Evolutionary conservation across 768 basidiomycete genomes (phyloP).

Genomic region (Amanita phalloides): DNA sequence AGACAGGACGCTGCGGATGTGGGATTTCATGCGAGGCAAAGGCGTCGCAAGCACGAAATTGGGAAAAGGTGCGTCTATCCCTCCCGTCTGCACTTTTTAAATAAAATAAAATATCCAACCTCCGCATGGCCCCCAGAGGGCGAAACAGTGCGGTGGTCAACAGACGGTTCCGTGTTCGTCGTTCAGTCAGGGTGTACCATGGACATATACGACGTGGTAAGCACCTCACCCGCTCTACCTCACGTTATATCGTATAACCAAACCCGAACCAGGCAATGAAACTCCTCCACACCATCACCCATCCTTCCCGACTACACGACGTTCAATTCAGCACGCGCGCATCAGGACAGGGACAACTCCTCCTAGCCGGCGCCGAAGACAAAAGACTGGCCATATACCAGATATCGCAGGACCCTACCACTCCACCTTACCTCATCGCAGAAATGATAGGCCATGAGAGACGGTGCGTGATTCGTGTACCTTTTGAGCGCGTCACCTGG

Average conservation of each 20-base stretch:
- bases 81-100: too few relatives aligned
- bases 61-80: constrained; percentile 55
- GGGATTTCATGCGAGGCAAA: constrained; percentile 96
- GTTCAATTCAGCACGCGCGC: constrained; percentile 62
- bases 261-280: constrained; percentile 55
- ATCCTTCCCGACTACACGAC: constrained; percentile 80
- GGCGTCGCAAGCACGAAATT: constrained; percentile 84
- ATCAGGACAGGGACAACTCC: constrained; percentile 35
- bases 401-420: constrained; percentile 32
- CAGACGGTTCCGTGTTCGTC: constrained; percentile 64
- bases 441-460: constrained; percentile 75
- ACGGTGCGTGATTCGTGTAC: constrained; percentile 36
- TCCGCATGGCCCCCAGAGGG: constrained; percentile 46
- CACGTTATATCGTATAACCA: neutral
- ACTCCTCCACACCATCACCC: constrained; percentile 59
- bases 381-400: constrained; percentile 77
- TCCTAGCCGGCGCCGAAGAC: constrained; percentile 85
- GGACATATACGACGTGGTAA: constrained; percentile 76
- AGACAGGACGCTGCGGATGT: constrained; percentile 88
- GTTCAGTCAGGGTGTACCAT: constrained; percentile 70
- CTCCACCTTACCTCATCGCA: constrained; percentile 50
- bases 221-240: constrained; percentile 9
- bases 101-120: neutral
- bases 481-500: too few relatives aligned
- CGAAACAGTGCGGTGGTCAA: constrained; percentile 86